Evolutionary conservation across 345 rosid species (phyloP).

Genomic region (Eucalyptus viminalis): DNA sequence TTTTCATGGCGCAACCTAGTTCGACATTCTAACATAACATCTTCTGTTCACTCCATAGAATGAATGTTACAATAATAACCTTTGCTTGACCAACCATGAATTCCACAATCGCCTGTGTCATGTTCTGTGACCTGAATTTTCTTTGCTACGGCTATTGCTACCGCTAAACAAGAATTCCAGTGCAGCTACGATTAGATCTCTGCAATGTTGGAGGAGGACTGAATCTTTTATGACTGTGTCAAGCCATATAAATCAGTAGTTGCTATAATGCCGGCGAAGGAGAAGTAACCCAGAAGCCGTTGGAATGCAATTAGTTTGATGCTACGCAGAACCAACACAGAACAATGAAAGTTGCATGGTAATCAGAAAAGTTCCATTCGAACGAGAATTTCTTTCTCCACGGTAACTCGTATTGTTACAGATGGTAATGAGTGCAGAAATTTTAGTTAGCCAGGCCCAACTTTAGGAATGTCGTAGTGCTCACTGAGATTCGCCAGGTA

Average conservation of each 20-base stretch:
- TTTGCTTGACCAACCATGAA: neutral
- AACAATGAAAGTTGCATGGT: neutral
- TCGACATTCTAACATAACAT: neutral
- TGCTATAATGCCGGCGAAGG: neutral
- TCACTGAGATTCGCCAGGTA: conserved; percentile 82
- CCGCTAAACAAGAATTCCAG: neutral
- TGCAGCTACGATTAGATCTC: neutral
- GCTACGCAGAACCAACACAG: neutral
- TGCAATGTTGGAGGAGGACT: neutral
- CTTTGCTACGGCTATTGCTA: neutral
- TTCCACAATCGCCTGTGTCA: neutral
- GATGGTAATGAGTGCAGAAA: neutral
- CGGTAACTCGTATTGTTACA: neutral
- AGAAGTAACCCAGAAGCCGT: neutral
- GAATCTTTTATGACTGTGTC: neutral
- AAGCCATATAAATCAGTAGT: neutral
- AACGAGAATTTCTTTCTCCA: rapidly evolving
- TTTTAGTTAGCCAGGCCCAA: conserved; percentile 64
- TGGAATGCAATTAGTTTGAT: neutral
- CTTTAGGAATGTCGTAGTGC: conserved; percentile 84
- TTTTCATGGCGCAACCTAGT: neutral
- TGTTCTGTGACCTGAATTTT: neutral
- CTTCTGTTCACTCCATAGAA: neutral
- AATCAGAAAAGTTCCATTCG: neutral
- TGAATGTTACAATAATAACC: neutral